These are phyloP conservation scores for Dioscorea alata DNA, from an alignment of 106 monocot species.

Conservation along the genomic window DNA sequence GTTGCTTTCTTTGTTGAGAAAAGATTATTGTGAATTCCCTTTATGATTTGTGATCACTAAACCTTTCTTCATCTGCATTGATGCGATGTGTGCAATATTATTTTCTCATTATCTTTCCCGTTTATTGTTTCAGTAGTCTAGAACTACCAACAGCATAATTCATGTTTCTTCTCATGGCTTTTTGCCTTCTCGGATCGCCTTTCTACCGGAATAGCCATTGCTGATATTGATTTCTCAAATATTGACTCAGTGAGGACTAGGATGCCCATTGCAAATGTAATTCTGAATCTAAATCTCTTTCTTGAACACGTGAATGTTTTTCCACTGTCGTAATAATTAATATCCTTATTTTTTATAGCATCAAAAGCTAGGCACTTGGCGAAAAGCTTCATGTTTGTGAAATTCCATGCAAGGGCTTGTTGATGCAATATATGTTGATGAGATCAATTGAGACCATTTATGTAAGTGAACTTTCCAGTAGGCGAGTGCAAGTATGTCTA, in stretches of 20 bases:
- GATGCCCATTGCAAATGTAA: slow-evolving; percentile 75
- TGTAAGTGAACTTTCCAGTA: no score
- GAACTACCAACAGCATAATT: no score
- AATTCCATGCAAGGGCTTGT: no score
- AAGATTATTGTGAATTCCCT: background rate
- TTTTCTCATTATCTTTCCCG: background rate
- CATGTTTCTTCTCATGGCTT: background rate
- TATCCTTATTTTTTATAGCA: slow-evolving; percentile 28
- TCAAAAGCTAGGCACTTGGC: slow-evolving; percentile 20
- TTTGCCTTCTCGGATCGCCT: slow-evolving; percentile 46
- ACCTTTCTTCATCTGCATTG: background rate
- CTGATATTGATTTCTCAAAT: slow-evolving; percentile 64
- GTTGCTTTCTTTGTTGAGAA: no score
- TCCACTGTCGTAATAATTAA: background rate
- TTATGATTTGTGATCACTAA: background rate
- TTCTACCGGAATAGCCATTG: slow-evolving; percentile 69
- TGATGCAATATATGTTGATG: no score
- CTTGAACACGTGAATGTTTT: background rate
- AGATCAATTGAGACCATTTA: no score
- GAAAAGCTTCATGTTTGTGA: background rate
- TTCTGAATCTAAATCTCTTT: background rate
- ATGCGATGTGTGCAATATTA: background rate
- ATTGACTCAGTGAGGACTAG: slow-evolving; percentile 66
- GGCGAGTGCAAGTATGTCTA: no score
- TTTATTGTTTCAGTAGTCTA: background rate